A percentile compares a stretch with the other conserved stretches of the same genome.
Evolutionary conservation across 1,139 yeast genomes (phyloP).

Genomic region (Yamadazyma kanchanaburiensis): DNA sequence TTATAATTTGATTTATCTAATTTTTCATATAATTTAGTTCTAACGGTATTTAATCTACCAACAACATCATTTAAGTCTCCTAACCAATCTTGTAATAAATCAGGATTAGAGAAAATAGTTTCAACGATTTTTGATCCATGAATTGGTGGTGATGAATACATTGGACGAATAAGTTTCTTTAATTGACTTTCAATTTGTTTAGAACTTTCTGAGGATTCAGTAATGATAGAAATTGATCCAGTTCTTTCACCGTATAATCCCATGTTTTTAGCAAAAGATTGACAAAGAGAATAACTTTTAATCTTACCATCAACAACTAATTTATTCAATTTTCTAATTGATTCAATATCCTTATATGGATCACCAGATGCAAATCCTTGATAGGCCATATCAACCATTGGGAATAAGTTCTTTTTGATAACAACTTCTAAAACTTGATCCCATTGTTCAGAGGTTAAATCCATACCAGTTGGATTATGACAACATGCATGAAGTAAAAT

Average conservation of each 20-base stretch:
- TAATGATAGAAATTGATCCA: conserved; percentile 75
- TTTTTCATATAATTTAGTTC: conserved; percentile 60
- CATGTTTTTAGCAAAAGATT: conserved; percentile 95
- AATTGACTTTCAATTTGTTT: conserved; percentile 70
- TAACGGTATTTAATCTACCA: conserved; percentile 70
- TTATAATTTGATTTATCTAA: conserved; percentile 54
- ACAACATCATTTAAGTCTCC: conserved; percentile 75
- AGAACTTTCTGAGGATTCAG: conserved; percentile 43
- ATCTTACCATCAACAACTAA: conserved; percentile 45
- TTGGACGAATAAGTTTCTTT: conserved; percentile 76
- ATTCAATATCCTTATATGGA: conserved; percentile 45
- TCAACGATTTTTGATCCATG: conserved; percentile 91
- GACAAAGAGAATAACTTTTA: conserved; percentile 67
- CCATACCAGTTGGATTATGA: conserved; percentile 97
- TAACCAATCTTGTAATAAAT: conserved; percentile 71
- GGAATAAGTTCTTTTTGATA: conserved; percentile 61
- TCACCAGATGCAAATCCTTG: conserved; percentile 94
- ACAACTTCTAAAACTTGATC: conserved; percentile 58
- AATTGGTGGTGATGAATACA: conserved; percentile 91
- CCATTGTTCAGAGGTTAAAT: conserved; percentile 89
- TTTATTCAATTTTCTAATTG: conserved; percentile 48
- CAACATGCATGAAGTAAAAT: conserved; percentile 93
- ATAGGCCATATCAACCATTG: conserved; percentile 92
- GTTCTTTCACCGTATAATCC: conserved; percentile 96
- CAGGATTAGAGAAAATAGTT: conserved; percentile 60